These are phyloP conservation scores for Tausonia pullulans DNA, from an alignment of 1,284 basidiomycete genomes.

Conservation along the genomic window DNA sequence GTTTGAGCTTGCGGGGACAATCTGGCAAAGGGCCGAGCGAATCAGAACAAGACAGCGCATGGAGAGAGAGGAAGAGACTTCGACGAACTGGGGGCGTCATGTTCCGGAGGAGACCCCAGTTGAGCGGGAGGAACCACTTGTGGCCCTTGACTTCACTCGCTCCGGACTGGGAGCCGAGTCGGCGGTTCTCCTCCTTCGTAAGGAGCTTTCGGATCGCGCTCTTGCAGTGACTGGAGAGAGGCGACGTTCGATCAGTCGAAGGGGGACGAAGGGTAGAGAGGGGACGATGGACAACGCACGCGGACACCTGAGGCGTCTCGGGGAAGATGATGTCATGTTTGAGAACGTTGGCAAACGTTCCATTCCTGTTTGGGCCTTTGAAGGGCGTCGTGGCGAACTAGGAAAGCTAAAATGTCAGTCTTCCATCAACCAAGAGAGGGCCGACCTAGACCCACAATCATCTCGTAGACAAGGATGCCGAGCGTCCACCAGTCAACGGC, in stretches of 20 bases:
- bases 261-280: conserved; percentile 17
- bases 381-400: conserved; percentile 97
- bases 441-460: conserved; percentile 68
- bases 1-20: conserved; percentile 69
- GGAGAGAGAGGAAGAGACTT: conserved; percentile 9
- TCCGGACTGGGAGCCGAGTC: conserved; percentile 82
- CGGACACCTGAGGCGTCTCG: conserved; percentile 71
- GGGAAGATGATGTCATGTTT: conserved; percentile 77
- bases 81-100: conserved; percentile 75
- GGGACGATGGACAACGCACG: conserved; percentile 42
- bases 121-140: conserved; percentile 94
- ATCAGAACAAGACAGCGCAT: background rate
- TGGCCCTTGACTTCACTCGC: conserved; percentile 98
- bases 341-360: conserved; percentile 94
- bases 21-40: conserved; percentile 40
- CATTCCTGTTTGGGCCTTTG: conserved; percentile 88
- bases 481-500: conserved; percentile 99
- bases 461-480: conserved; percentile 97
- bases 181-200: conserved; percentile 83
- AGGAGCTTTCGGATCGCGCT: conserved; percentile 77
- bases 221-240: conserved; percentile 57
- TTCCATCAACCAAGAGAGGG: background rate
- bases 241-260: too few species aligned
- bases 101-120: conserved; percentile 92
- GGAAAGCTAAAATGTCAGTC: conserved; percentile 1